phyloP scores from a whole-genome alignment of 2,329 filamentous ascomycete genomes.

The Macrophomina tecta region DNA sequence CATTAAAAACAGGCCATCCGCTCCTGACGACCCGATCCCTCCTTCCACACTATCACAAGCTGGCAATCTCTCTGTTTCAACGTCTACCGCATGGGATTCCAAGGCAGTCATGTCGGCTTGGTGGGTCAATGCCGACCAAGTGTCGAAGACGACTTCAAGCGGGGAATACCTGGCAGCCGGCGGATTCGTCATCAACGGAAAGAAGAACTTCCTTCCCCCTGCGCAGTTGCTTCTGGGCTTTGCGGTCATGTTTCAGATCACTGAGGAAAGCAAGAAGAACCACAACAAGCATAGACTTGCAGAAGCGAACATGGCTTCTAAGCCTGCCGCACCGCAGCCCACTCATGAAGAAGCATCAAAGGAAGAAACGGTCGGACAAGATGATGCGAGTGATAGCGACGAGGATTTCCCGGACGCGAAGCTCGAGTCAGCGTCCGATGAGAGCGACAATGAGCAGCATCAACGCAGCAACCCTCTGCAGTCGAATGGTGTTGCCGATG shows the following conservation, averaged over 20 bases:
- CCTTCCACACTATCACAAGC: slow-evolving; percentile 92
- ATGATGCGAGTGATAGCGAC: slow-evolving; percentile 46
- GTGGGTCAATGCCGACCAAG: slow-evolving; percentile 92
- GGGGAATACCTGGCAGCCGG: slow-evolving; percentile 83
- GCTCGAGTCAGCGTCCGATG: slow-evolving; percentile 42
- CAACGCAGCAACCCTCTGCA: slow-evolving; percentile 49
- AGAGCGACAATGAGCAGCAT: slow-evolving; percentile 42
- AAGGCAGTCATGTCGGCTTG: slow-evolving; percentile 95
- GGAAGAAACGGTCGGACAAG: slow-evolving; percentile 36
- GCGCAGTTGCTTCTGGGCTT: slow-evolving; percentile 87
- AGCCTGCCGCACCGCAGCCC: slow-evolving; percentile 32
- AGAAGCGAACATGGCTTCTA: slow-evolving; percentile 34
- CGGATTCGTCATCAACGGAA: slow-evolving; percentile 79
- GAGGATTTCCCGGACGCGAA: slow-evolving; percentile 55
- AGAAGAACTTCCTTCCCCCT: slow-evolving; percentile 90
- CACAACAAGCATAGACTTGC: slow-evolving; percentile 76
- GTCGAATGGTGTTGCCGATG: slow-evolving; percentile 28
- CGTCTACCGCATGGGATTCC: slow-evolving; percentile 91
- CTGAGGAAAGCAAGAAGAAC: slow-evolving; percentile 81
- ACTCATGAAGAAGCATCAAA: slow-evolving; percentile 28
- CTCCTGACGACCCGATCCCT: slow-evolving; percentile 83
- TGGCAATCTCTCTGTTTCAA: slow-evolving; percentile 81
- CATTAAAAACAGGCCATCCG: slow-evolving; percentile 83
- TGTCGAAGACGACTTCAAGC: slow-evolving; percentile 80
- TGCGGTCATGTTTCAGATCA: slow-evolving; percentile 85